Percentiles rank a stretch among this genome's conserved stretches.
Evolutionary conservation across 768 basidiomycete genomes (phyloP).

Genomic region (Boletellus sp.): DNA sequence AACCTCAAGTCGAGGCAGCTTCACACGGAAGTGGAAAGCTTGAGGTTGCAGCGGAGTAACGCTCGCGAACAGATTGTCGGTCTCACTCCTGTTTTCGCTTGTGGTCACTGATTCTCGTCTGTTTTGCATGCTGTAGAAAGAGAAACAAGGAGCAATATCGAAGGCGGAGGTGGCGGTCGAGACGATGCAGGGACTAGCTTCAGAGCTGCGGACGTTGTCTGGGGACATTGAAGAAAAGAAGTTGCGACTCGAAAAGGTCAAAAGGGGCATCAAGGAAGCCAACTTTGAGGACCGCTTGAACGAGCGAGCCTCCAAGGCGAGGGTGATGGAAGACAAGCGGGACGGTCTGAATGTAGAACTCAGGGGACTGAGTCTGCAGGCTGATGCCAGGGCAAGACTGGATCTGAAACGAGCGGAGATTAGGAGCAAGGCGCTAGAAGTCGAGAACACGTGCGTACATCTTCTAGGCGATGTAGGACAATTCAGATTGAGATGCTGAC

Average conservation of each 20-base stretch:
- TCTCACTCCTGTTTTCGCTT: not conserved
- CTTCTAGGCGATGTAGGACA: not conserved
- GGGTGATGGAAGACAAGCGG: conserved; percentile 61
- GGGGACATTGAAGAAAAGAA: conserved; percentile 72
- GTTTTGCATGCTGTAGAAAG: conserved; percentile 33
- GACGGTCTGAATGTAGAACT: conserved; percentile 72
- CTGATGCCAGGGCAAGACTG: conserved; percentile 75
- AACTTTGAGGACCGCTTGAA: conserved; percentile 63
- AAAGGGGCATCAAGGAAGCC: conserved; percentile 51
- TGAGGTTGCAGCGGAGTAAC: conserved; percentile 50
- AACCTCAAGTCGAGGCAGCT: conserved; percentile 54
- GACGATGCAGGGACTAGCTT: conserved; percentile 48
- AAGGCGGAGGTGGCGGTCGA: conserved; percentile 56
- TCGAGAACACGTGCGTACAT: conserved; percentile 59
- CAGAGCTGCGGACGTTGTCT: conserved; percentile 49
- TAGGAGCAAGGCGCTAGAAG: conserved; percentile 59
- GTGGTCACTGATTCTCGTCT: not conserved
- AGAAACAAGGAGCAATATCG: conserved; percentile 49
- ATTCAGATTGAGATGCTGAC: conserved; percentile 1
- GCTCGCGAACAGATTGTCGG: conserved; percentile 59
- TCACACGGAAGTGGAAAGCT: conserved; percentile 49
- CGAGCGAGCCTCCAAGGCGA: conserved; percentile 51
- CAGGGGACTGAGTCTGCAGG: conserved; percentile 67
- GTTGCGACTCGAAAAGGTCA: conserved; percentile 54
- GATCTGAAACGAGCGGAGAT: conserved; percentile 70